Percentiles rank a stretch among this genome's conserved stretches.
phyloP scores from a whole-genome alignment of 2,329 filamentous ascomycete species.

The Alternaria gansuensis region DNA sequence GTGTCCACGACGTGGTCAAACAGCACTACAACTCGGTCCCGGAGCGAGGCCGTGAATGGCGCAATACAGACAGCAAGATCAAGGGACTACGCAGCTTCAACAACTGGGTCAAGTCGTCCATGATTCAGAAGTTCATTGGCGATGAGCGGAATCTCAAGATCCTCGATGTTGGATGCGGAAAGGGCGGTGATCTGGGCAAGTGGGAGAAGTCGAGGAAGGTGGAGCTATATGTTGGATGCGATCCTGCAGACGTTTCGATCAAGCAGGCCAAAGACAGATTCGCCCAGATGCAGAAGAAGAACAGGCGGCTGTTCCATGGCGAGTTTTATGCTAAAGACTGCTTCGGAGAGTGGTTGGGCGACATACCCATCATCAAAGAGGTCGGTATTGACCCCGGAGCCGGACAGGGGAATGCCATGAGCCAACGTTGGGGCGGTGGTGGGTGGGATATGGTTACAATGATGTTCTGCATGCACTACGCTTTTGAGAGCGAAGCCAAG shows the following conservation, averaged over 20 bases:
- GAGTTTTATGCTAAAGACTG: slow-evolving; percentile 93
- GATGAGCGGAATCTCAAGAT: slow-evolving; percentile 72
- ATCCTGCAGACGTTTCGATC: slow-evolving; percentile 92
- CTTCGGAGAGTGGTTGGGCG: slow-evolving; percentile 82
- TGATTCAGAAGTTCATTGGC: slow-evolving; percentile 87
- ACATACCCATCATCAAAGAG: slow-evolving; percentile 81
- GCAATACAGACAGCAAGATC: slow-evolving; percentile 91
- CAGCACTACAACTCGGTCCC: slow-evolving; percentile 97
- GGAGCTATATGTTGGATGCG: slow-evolving; percentile 91
- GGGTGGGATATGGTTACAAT: slow-evolving; percentile 94
- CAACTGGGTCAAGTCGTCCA: slow-evolving; percentile 98
- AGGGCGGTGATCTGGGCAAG: slow-evolving; percentile 93
- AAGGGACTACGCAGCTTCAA: slow-evolving; percentile 95
- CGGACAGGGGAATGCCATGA: slow-evolving; percentile 67
- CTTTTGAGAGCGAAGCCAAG: slow-evolving; percentile 91
- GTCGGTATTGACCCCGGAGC: slow-evolving; percentile 85
- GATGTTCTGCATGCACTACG: slow-evolving; percentile 99
- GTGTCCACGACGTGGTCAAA: slow-evolving; percentile 83
- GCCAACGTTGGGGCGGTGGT: slow-evolving; percentile 73
- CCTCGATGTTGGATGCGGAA: slow-evolving; percentile 94
- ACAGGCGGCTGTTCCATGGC: slow-evolving; percentile 75
- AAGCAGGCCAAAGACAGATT: slow-evolving; percentile 89
- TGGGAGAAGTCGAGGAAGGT: slow-evolving; percentile 93
- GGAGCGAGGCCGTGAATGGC: slow-evolving; percentile 92
- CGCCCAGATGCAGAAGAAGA: slow-evolving; percentile 71